Evolutionary conservation across 352 stramenopile genomes (phyloP).

Genomic region (Phytophthora fragariae): DNA sequence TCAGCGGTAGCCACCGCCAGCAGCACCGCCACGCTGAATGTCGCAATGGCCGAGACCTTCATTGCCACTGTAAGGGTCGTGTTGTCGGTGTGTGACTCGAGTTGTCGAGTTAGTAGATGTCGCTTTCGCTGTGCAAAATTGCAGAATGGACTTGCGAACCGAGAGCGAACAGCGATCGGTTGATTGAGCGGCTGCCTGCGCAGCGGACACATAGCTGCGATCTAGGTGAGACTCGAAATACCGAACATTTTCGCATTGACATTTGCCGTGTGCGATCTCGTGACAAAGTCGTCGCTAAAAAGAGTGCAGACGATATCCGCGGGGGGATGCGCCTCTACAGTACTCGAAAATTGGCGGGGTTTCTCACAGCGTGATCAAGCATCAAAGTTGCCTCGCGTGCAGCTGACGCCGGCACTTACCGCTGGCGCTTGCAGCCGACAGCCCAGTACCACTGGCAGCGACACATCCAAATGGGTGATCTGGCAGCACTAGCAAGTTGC

Average conservation of each 20-base stretch:
- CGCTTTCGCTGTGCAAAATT: constrained; percentile 20
- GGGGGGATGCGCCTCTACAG: neutral
- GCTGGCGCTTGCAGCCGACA: neutral
- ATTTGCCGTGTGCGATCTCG: neutral
- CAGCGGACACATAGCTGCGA: constrained; percentile 1
- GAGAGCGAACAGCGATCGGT: neutral
- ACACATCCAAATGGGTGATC: neutral
- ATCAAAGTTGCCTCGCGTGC: neutral
- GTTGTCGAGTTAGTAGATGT: constrained; percentile 30
- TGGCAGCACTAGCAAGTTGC: too few relatives aligned
- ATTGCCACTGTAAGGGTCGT: constrained; percentile 11
- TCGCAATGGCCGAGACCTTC: constrained; percentile 30
- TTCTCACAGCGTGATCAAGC: neutral
- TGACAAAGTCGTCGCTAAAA: constrained; percentile 4
- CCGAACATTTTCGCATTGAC: neutral
- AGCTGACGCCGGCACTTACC: neutral
- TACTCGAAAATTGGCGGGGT: constrained; percentile 1
- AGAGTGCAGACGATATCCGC: neutral
- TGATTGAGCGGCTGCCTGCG: neutral
- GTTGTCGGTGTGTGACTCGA: constrained; percentile 25
- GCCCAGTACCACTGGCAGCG: neutral
- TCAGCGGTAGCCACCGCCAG: neutral
- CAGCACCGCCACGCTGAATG: constrained; percentile 23
- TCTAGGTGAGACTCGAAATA: neutral
- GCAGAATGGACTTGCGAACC: constrained; percentile 15